phyloP scores from a whole-genome alignment of 305 asterid genomes.

The Fraxinus albicans region DNA sequence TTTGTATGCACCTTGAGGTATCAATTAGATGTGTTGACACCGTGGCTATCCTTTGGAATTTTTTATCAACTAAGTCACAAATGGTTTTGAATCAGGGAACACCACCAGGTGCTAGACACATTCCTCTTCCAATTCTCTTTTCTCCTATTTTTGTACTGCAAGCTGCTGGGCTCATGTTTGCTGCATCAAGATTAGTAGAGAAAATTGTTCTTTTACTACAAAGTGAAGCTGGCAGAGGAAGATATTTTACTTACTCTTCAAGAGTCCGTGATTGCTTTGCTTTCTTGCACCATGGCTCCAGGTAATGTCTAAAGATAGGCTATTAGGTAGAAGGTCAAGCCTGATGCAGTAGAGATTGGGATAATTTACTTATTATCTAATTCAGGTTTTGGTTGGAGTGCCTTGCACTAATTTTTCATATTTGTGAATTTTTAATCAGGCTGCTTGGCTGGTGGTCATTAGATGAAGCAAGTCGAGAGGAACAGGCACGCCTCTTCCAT shows the following conservation, averaged over 20 bases:
- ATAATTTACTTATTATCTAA: background rate
- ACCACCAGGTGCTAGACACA: slow-evolving; percentile 62
- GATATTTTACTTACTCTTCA: slow-evolving; percentile 61
- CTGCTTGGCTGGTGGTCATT: slow-evolving; percentile 99
- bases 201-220: slow-evolving; percentile 59
- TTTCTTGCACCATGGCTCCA: slow-evolving; percentile 89
- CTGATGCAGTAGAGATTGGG: background rate
- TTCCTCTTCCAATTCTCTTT: slow-evolving; percentile 78
- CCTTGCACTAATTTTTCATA: slow-evolving; percentile 3
- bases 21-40: slow-evolving; percentile 21
- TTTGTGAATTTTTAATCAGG: slow-evolving; percentile 40
- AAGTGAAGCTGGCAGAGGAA: slow-evolving; percentile 67
- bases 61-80: slow-evolving; percentile 25
- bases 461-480: slow-evolving; percentile 95
- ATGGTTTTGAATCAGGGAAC: slow-evolving; percentile 65
- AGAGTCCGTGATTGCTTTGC: slow-evolving; percentile 69
- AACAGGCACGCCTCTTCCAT: slow-evolving; percentile 76
- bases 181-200: slow-evolving; percentile 65
- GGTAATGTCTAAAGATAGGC: slow-evolving; percentile 43
- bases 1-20: slow-evolving; percentile 97
- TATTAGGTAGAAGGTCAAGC: background rate
- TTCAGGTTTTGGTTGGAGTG: background rate
- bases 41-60: slow-evolving; percentile 6
- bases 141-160: slow-evolving; percentile 84
- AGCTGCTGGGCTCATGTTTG: slow-evolving; percentile 76